Percentiles rank a stretch among this genome's conserved stretches.
Conservation (phyloP, 208 protist species). For the Trichomonas vaginalis region DNA sequence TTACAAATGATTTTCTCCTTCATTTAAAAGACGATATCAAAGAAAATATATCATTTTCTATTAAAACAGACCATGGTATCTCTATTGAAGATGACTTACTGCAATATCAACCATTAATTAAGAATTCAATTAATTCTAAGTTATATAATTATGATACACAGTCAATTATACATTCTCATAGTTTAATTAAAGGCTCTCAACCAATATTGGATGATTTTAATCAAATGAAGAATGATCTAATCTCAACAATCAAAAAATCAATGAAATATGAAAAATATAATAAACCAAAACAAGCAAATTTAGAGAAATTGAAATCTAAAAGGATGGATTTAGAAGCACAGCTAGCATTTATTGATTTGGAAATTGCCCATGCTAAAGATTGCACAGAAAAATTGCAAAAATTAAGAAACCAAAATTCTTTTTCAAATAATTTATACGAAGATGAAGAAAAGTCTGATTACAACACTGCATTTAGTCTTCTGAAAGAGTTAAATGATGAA, state of each 20-base stretch:
- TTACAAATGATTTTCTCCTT: background rate
- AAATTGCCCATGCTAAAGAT: background rate
- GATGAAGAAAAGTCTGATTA: background rate
- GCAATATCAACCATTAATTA: background rate
- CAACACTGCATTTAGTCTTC: background rate
- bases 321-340: background rate
- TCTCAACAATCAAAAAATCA: background rate
- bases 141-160: background rate
- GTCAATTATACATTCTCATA: background rate
- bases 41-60: background rate
- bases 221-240: background rate
- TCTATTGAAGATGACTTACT: background rate
- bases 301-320: background rate
- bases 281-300: background rate
- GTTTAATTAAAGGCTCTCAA: background rate
- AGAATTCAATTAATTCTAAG: background rate
- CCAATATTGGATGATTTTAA: background rate
- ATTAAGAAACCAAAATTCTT: background rate
- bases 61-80: background rate
- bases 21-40: background rate
- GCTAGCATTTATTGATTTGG: background rate
- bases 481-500: background rate
- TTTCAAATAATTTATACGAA: too few species aligned
- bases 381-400: background rate
- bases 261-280: background rate